These are phyloP conservation scores for Zea mays DNA, from an alignment of 176 grass and related monocot species.

Conservation along the genomic window Zm-B73-REFERENCE-NAM-5.0 NC_050100.1:189840501-189841000, in stretches of 20 bases:
- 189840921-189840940: too few relatives aligned
- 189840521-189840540: conserved; percentile 27
- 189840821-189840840: neutral
- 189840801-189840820: neutral
- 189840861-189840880: too few relatives aligned
- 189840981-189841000: too few relatives aligned
- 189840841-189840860: too few relatives aligned
- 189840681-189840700: conserved; percentile 25
- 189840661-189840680: conserved; percentile 37
- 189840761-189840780: conserved; percentile 33
- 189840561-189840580: conserved; percentile 36
- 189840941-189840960: too few relatives aligned
- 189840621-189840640: conserved; percentile 31
- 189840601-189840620: conserved; percentile 34
- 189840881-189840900: too few relatives aligned
- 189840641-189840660: conserved; percentile 38
- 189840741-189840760: conserved; percentile 29
- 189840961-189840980: too few relatives aligned
- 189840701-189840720: conserved; percentile 36
- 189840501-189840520: conserved; percentile 28
- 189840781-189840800: neutral
- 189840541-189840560: conserved; percentile 14
- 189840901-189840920: too few relatives aligned
- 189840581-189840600: conserved; percentile 36
- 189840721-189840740: conserved; percentile 41